phyloP scores from a whole-genome alignment of 73 alveolate genomes.

The Paramecium primaurelia region DNA sequence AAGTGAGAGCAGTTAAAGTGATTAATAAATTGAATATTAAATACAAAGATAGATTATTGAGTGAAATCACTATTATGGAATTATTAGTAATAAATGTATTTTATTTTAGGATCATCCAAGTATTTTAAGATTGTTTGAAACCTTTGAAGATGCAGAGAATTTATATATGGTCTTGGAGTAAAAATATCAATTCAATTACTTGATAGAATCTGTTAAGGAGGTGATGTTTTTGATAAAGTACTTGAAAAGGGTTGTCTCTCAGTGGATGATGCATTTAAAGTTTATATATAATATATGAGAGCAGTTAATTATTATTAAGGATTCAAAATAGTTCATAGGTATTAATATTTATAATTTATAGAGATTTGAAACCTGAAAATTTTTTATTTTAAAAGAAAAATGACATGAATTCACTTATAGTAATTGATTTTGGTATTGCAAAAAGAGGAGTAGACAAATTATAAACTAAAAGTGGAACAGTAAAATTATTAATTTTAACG shows the following conservation, averaged over 20 bases:
- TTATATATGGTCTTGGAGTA: slow-evolving; percentile 40
- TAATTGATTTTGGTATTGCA: slow-evolving; percentile 36
- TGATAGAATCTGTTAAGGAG: slow-evolving; percentile 24
- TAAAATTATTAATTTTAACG: not conserved
- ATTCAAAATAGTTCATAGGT: not conserved
- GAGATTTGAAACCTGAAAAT: slow-evolving; percentile 42
- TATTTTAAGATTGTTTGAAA: slow-evolving; percentile 30
- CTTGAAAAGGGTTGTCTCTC: not conserved
- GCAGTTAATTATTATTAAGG: slow-evolving; percentile 34
- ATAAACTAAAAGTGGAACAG: slow-evolving; percentile 37
- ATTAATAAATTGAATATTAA: slow-evolving; percentile 1
- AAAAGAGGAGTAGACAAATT: not conserved
- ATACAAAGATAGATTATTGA: slow-evolving; percentile 16
- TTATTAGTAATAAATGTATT: not conserved
- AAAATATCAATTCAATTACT: not conserved
- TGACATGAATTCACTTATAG: not conserved
- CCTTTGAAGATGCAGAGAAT: slow-evolving; percentile 29
- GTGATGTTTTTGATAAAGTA: slow-evolving; percentile 46
- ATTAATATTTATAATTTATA: not conserved
- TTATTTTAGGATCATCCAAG: slow-evolving; percentile 26
- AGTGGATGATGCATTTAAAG: slow-evolving; percentile 11
- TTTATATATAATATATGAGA: slow-evolving; percentile 7
- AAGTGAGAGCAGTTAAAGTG: slow-evolving; percentile 43
- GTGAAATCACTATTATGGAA: slow-evolving; percentile 38
- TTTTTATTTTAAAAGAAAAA: not conserved